These are phyloP conservation scores for Mucor piriformis DNA, from an alignment of 371 early-diverging fungal genomes.

Conservation along the genomic window DNA sequence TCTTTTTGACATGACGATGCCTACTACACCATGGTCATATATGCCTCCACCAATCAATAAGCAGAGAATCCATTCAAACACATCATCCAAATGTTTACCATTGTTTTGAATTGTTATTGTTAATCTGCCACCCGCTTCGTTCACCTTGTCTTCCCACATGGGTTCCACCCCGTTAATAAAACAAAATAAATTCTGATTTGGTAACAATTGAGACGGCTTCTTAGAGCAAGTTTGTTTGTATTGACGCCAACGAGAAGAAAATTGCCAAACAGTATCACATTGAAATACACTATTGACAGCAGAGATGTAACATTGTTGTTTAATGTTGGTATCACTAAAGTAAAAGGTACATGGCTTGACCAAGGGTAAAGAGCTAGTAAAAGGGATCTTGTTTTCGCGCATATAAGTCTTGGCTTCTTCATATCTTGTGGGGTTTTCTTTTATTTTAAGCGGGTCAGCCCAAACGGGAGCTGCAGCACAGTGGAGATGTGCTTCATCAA, in stretches of 20 bases:
- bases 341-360: slow-evolving; percentile 36
- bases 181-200: slow-evolving; percentile 59
- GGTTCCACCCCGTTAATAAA: slow-evolving; percentile 59
- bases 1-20: slow-evolving; percentile 48
- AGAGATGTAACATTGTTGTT: slow-evolving; percentile 43
- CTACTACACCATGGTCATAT: slow-evolving; percentile 33
- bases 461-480: slow-evolving; percentile 28
- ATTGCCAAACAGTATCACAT: slow-evolving; percentile 57
- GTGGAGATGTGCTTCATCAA: neutral
- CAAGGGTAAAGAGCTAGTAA: slow-evolving; percentile 27
- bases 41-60: slow-evolving; percentile 58
- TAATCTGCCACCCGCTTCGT: slow-evolving; percentile 57
- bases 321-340: slow-evolving; percentile 50
- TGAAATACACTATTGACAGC: slow-evolving; percentile 52
- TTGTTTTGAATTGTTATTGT: slow-evolving; percentile 12
- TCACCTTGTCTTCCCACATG: slow-evolving; percentile 65
- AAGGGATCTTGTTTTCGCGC: slow-evolving; percentile 15
- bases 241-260: slow-evolving; percentile 56
- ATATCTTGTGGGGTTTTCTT: slow-evolving; percentile 39
- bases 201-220: slow-evolving; percentile 43
- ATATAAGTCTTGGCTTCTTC: slow-evolving; percentile 30
- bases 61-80: slow-evolving; percentile 56
- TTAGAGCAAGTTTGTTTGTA: slow-evolving; percentile 37
- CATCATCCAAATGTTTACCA: slow-evolving; percentile 35
- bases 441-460: slow-evolving; percentile 40